phyloP scores from a whole-genome alignment of 345 rosid species.

The Aurinia saxatilis region DNA sequence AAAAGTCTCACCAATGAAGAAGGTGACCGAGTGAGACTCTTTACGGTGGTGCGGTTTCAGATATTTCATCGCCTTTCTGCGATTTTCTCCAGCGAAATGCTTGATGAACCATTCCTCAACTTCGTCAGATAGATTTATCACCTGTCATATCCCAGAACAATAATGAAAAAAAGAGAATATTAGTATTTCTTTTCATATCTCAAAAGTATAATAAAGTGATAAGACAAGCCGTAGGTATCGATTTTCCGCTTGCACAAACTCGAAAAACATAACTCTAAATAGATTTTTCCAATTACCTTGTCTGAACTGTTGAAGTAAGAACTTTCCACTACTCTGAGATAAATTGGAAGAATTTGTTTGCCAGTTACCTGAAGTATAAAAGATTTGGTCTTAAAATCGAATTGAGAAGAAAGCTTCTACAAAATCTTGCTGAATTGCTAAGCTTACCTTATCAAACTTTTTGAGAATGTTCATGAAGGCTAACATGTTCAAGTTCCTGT shows the following conservation, averaged over 20 bases:
- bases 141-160: conserved; percentile 53
- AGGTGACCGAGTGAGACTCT: conserved; percentile 84
- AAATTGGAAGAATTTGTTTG: conserved; percentile 81
- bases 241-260: conserved; percentile 25
- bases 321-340: conserved; percentile 87
- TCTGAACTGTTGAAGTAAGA: conserved; percentile 94
- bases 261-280: not conserved
- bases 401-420: not conserved
- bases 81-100: conserved; percentile 78
- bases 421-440: not conserved
- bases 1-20: conserved; percentile 74
- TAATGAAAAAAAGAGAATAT: not conserved
- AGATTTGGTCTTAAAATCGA: not conserved
- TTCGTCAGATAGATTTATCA: conserved; percentile 68
- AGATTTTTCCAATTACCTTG: conserved; percentile 65
- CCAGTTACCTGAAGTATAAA: conserved; percentile 55
- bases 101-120: conserved; percentile 79
- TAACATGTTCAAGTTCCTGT: conserved; percentile 92
- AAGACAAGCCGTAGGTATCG: conserved; percentile 13
- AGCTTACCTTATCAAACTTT: conserved; percentile 82
- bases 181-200: not conserved
- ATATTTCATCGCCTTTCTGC: conserved; percentile 84
- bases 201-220: conserved; percentile 14
- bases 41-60: conserved; percentile 72
- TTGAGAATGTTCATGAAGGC: conserved; percentile 94